Evolutionary conservation across 2,329 filamentous ascomycete species (phyloP), one percentile per base, ranked within the genome.

Genomic region (Karstenula rhodostoma): DNA sequence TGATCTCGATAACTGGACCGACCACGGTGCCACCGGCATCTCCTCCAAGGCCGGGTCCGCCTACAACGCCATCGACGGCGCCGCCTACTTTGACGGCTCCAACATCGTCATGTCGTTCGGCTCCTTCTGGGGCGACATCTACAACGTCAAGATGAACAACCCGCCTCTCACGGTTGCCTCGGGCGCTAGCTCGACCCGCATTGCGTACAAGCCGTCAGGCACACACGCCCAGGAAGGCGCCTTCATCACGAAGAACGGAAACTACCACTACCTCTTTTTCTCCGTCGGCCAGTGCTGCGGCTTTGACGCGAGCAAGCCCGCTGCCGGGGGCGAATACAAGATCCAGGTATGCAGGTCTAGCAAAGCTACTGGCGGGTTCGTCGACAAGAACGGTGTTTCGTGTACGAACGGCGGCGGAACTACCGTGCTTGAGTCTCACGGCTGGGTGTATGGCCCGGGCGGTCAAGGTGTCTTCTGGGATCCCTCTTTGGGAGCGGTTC

Each of bases 191-290:
- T 58, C 65, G 37, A 76, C 80, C 59, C 82, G 87, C 54, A 76
- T 90, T 53, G 82, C 84, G 1, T 89, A 83, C 73, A 80, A 88
- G 47, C 74, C 83, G 0, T 77, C 74, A 1, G 83, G 83, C 1
- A 75, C 74, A 0, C 84, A 87, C 64, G 81, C 86, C 0, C 78
- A 84, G 40, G 89, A 90, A 74, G 88, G 81, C 0, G 60, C 82
- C 1, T 88, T 81, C 64, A 80, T 89, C 67, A 86, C 84, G 66
- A 80, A 85, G 67, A 79, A 85, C 54, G 82, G 79, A 13, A 78
- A 76, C 22, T 88, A 84, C 69, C 90, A 87, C 72, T 91, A 89
- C 69, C 79, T 91, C 12, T 89, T 90, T 73, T 89, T 84, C 72
- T 87, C 83, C 8, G 79, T 79, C 1, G 89, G 89, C 1, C 80